Base-by-base conservation (phyloP, 192 early-diverging fungal species). In the Entomortierella lignicola region DNA sequence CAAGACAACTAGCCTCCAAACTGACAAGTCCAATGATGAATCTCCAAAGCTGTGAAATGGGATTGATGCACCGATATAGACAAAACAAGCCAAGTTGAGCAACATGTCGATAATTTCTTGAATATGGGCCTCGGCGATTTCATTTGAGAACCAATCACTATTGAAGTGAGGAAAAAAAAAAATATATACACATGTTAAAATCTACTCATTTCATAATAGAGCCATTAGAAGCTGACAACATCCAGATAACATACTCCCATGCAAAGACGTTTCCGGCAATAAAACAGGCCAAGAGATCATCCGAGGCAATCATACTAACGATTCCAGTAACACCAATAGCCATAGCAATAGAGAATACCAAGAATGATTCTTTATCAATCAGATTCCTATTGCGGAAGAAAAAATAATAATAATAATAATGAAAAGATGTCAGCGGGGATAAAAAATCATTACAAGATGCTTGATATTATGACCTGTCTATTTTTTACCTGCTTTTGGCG, bases 61-160 rank as follows among this genome's bases (percentile, higher is more conserved):
- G 50, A 94, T 91, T 15, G 88, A 84, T 11, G 92, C 80, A 26
- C 94, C 95, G 82, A 95, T 91, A 64, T 92, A 98, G 21, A 98
- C 88, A 83, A 99, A 99, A 47, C 95, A 92, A 5, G 93, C 81
- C 66, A 94, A 80, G 80, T 96, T 97, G 43, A 98, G 72, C 67
- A 99, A 80, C 75, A 89, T 91, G 69, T 96, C 96, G 51, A 99
- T 87, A 3, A 93, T 92, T 80, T 97, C 95, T 82, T 98, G 96
- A 29, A 98, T 86, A 25, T 95, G 91, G 1, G 93, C 90, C 52
- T 93, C 92, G 32, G 93, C 84, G 21, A 91, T 90, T 63, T 95
- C 92, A 26, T 93, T 77, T 43, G 90, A 89, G 75, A 95, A 97
- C 95, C 95, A 98, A 54, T 91, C 92, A 56, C 84, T 85, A 71